These are phyloP conservation scores for Dothistroma pini DNA, from an alignment of 2,329 filamentous ascomycete species.

Conservation along the genomic window DNA sequence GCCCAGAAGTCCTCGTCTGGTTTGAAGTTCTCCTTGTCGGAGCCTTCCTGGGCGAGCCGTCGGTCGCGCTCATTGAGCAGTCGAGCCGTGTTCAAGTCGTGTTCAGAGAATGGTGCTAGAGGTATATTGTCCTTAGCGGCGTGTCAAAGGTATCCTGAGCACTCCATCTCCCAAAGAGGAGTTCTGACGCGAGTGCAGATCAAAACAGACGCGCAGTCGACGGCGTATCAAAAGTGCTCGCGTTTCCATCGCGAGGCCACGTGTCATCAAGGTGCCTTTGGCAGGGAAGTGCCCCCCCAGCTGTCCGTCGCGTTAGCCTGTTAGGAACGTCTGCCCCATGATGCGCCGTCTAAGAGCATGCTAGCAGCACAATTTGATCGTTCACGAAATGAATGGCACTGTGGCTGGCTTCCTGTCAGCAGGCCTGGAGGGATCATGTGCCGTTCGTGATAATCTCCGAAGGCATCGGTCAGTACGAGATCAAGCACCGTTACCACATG, in stretches of 20 bases:
- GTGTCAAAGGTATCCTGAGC: background rate
- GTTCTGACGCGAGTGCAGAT: background rate
- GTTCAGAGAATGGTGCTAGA: background rate
- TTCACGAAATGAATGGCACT: too few species aligned
- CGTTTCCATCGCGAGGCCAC: background rate
- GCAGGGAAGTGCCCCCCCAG: too few species aligned
- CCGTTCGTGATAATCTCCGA: too few species aligned
- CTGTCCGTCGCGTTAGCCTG: too few species aligned
- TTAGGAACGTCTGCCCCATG: too few species aligned
- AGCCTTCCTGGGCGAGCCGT: background rate
- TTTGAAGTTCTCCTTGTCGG: background rate
- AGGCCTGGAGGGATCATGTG: too few species aligned
- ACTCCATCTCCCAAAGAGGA: background rate
- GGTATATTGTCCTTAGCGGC: background rate
- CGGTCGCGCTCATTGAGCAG: background rate
- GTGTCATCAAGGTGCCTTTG: background rate
- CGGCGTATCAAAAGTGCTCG: background rate
- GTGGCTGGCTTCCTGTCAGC: too few species aligned
- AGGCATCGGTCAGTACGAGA: too few species aligned
- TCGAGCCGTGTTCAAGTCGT: background rate
- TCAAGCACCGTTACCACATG: too few species aligned
- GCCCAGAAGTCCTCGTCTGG: background rate
- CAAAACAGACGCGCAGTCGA: background rate
- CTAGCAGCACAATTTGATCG: too few species aligned
- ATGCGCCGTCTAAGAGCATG: too few species aligned